These are phyloP conservation scores for Arthrobotrys megalospora DNA, from an alignment of 2,329 filamentous ascomycete species.

Conservation along the genomic window DNA sequence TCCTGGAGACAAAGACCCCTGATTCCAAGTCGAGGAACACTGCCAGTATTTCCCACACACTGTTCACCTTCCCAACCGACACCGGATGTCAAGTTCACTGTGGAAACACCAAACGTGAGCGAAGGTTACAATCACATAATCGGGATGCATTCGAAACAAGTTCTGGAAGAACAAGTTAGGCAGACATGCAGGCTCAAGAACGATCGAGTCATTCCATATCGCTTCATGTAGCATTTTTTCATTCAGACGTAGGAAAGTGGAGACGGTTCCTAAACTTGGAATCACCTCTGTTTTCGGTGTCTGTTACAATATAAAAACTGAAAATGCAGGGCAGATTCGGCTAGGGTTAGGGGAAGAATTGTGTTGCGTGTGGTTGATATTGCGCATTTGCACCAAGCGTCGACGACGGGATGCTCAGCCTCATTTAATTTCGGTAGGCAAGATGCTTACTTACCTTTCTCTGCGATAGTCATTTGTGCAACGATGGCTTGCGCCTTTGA, in stretches of 20 bases:
- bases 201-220: slow-evolving; percentile 49
- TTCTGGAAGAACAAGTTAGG: slow-evolving; percentile 40
- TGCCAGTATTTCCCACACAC: slow-evolving; percentile 68
- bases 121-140: slow-evolving; percentile 46
- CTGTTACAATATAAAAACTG: slow-evolving; percentile 31
- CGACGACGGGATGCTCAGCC: slow-evolving; percentile 54
- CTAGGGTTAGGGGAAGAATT: slow-evolving; percentile 24
- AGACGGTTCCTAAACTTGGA: slow-evolving; percentile 60
- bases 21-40: slow-evolving; percentile 60
- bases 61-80: slow-evolving; percentile 72
- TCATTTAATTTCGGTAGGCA: slow-evolving; percentile 52
- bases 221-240: slow-evolving; percentile 3
- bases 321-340: slow-evolving; percentile 6
- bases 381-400: slow-evolving; percentile 48
- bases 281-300: slow-evolving; percentile 17
- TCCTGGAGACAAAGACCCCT: slow-evolving; percentile 72
- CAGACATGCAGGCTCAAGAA: slow-evolving; percentile 59
- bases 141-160: slow-evolving; percentile 34
- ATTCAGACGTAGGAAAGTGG: slow-evolving; percentile 53
- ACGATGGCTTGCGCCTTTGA: slow-evolving; percentile 78
- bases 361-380: slow-evolving; percentile 56
- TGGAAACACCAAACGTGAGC: slow-evolving; percentile 14
- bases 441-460: slow-evolving; percentile 72
- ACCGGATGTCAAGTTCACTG: slow-evolving; percentile 73
- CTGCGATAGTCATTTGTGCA: slow-evolving; percentile 81